Evolutionary conservation across 2,329 filamentous ascomycete species (phyloP).

Genomic region (Fusarium sp.): DNA sequence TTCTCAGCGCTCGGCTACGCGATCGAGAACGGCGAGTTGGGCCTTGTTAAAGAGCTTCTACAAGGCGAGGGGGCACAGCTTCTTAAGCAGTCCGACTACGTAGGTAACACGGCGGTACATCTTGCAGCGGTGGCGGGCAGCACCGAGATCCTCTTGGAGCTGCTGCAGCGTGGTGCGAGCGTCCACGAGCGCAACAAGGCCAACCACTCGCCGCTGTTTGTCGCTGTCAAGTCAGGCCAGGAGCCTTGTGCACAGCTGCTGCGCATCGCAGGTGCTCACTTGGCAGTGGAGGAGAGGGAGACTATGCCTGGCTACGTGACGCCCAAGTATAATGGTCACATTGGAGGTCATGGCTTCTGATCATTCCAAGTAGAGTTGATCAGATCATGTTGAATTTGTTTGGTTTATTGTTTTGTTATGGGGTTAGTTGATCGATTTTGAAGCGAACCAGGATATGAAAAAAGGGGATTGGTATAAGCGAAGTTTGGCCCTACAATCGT

Average conservation of each 20-base stretch:
- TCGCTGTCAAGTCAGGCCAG: slow-evolving; percentile 71
- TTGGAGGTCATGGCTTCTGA: slow-evolving; percentile 21
- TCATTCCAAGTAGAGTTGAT: not conserved
- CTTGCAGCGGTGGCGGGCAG: slow-evolving; percentile 69
- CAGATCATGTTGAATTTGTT: not conserved
- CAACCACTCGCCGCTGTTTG: slow-evolving; percentile 74
- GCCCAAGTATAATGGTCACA: slow-evolving; percentile 37
- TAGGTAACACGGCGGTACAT: slow-evolving; percentile 79
- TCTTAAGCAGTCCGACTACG: slow-evolving; percentile 82
- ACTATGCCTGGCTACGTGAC: slow-evolving; percentile 45
- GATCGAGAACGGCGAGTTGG: slow-evolving; percentile 78
- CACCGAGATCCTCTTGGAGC: slow-evolving; percentile 67
- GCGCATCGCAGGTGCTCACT: slow-evolving; percentile 69
- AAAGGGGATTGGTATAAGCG: slow-evolving; percentile 8
- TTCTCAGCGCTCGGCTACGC: slow-evolving; percentile 85
- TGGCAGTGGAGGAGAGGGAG: slow-evolving; percentile 61
- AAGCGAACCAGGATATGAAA: slow-evolving; percentile 14
- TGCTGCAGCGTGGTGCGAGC: slow-evolving; percentile 73
- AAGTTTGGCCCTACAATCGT: slow-evolving; percentile 3
- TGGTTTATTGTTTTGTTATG: not conserved
- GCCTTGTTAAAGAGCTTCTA: slow-evolving; percentile 75
- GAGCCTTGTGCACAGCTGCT: slow-evolving; percentile 67
- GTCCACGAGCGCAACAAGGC: slow-evolving; percentile 75
- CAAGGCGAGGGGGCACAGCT: slow-evolving; percentile 74
- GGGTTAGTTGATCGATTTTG: slow-evolving; percentile 5